A percentile compares a stretch with the other conserved stretches of the same genome.
phyloP scores from a whole-genome alignment of 2,329 filamentous ascomycete genomes.

The Pseudogymnoascus sp. region DNA sequence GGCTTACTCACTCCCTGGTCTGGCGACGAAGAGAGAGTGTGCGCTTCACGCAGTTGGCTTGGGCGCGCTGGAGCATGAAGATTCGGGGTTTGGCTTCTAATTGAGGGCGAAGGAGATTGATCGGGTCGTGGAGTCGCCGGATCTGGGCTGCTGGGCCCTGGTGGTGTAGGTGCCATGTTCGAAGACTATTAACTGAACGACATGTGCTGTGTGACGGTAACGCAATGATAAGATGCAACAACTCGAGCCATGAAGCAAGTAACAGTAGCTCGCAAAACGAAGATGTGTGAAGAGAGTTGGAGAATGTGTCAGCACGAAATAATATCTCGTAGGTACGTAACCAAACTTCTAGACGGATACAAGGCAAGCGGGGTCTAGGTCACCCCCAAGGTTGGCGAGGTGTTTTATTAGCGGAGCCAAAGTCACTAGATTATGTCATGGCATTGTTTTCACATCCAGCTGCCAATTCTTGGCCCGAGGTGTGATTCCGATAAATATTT shows the following conservation, averaged over 20 bases:
- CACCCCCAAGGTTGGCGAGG: constrained; percentile 5
- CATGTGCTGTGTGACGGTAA: constrained; percentile 4
- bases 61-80: constrained; percentile 22
- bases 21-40: constrained; percentile 20
- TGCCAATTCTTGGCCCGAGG: not conserved
- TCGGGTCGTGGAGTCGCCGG: not conserved
- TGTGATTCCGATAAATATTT: constrained; percentile 8
- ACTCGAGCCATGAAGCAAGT: constrained; percentile 7
- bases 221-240: not conserved
- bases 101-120: not conserved
- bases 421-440: constrained; percentile 3
- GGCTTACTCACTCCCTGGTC: constrained; percentile 13
- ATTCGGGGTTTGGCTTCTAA: not conserved
- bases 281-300: not conserved
- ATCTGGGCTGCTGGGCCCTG: not conserved
- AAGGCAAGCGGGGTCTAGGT: constrained; percentile 5
- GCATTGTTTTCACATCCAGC: not conserved
- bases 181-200: constrained; percentile 3
- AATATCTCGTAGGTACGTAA: not conserved
- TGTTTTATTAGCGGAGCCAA: constrained; percentile 6
- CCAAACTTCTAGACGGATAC: not conserved
- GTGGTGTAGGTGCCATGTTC: not conserved
- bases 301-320: not conserved
- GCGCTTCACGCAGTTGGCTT: constrained; percentile 24
- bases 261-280: not conserved